Evolutionary conservation across 1,284 basidiomycete genomes (phyloP).

Genomic region (Vanrija sp.): DNA sequence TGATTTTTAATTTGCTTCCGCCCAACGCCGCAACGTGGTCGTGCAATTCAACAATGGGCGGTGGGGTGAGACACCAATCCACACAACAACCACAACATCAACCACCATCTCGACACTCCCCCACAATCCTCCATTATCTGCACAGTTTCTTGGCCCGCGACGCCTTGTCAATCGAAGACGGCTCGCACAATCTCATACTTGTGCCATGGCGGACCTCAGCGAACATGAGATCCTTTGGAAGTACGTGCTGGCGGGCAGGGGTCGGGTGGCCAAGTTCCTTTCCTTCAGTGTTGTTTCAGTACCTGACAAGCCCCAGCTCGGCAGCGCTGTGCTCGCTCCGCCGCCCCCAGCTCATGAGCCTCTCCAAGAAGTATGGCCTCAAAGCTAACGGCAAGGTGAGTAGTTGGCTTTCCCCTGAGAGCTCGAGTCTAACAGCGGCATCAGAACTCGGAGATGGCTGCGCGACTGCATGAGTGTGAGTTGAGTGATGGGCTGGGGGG

Average conservation of each 20-base stretch:
- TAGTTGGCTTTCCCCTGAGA: neutral
- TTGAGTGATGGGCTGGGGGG: neutral
- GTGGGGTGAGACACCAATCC: too few relatives aligned
- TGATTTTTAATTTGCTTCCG: neutral
- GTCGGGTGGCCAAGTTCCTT: neutral
- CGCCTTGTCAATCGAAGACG: neutral
- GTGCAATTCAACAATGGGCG: neutral
- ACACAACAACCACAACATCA: neutral
- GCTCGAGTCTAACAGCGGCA: neutral
- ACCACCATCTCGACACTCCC: neutral
- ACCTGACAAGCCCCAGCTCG: conserved; percentile 19
- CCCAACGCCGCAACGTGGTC: neutral
- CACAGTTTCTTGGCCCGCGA: neutral
- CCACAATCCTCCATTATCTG: neutral
- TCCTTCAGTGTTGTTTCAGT: neutral
- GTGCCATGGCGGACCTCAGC: conserved; percentile 11
- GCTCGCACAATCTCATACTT: neutral
- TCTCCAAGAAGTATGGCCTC: conserved; percentile 45
- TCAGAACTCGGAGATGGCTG: conserved; percentile 40
- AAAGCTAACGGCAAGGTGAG: conserved; percentile 46
- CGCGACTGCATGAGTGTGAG: conserved; percentile 42
- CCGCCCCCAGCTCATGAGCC: conserved; percentile 44
- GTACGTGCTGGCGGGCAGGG: conserved; percentile 1
- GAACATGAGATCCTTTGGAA: conserved; percentile 21
- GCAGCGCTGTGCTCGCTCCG: conserved; percentile 43